Percentiles rank a stretch among this genome's conserved stretches.
Conservation (phyloP, 169 alveolate species). For the Babesia ovis region DNA sequence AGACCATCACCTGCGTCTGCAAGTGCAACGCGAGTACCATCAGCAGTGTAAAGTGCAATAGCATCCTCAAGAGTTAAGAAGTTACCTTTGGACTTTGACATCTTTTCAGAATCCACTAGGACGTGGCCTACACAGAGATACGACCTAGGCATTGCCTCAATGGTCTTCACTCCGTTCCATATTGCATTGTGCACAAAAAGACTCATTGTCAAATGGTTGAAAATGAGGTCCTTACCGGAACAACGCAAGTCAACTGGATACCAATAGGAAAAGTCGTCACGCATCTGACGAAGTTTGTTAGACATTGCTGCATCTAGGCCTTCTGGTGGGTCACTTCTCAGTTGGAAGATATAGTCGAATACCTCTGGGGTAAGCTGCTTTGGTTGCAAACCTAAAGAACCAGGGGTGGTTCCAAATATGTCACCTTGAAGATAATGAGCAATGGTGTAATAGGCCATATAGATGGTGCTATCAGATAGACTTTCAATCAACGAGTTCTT, state of each 20-base stretch:
- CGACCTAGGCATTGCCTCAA: constrained; percentile 87
- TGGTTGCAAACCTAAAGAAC: constrained; percentile 85
- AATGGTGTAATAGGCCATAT: constrained; percentile 99
- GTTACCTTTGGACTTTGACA: constrained; percentile 97
- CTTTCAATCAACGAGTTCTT: constrained; percentile 93
- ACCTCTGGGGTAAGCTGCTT: constrained; percentile 90
- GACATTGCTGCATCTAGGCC: constrained; percentile 70
- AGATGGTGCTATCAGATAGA: constrained; percentile 98
- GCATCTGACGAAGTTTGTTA: constrained; percentile 78
- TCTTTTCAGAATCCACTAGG: constrained; percentile 93
- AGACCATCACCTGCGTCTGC: constrained; percentile 98
- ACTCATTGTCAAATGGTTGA: constrained; percentile 98
- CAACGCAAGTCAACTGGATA: constrained; percentile 86
- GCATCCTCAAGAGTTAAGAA: constrained; percentile 93
- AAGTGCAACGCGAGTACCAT: constrained; percentile 95
- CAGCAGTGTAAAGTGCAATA: constrained; percentile 91
- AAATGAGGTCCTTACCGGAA: constrained; percentile 98
- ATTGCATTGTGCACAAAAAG: constrained; percentile 98
- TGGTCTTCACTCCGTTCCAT: constrained; percentile 83
- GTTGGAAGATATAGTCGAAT: constrained; percentile 93
- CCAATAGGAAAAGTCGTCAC: constrained; percentile 93
- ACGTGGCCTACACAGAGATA: constrained; percentile 97
- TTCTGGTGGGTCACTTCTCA: constrained; percentile 81
- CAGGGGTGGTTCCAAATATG: constrained; percentile 86
- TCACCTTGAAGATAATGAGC: constrained; percentile 94